Base-by-base conservation (phyloP, 257 asterid species). In the Ehretia macrophylla region DNA sequence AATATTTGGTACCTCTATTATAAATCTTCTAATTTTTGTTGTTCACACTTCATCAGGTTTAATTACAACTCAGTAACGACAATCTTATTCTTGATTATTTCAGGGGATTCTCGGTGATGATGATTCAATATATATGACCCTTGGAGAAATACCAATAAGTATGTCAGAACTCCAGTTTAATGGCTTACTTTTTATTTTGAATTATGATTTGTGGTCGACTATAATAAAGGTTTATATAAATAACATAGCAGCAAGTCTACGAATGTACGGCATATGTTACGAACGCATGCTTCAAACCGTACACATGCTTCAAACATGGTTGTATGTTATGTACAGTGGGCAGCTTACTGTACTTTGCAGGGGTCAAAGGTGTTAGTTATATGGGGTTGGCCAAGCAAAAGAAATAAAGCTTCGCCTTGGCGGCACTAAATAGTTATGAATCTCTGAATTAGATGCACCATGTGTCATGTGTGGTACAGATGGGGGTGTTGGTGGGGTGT, bases 31-130 rank as follows among this genome's bases (percentile, higher is more conserved):
- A n/a, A n/a, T n/a, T n/a, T n/a, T n/a, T n/a, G 5, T 20, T 55
- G 10, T 17, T 54, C 4, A 11, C 11, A 40, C 13, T 35, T 59
- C 21, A 11, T 42, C 17, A 9, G 4, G n/a, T 56, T 49, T 32
- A 18, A 13, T 45, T 63, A 44, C 18, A 9, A 32, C 23, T 42
- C 32, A 63, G 57, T 19, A 18, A 17, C 59, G 27, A 62, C 49
- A 42, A 22, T 58, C 22, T 48, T n/a, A n/a, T 56, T 51, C 68
- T 63, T 51, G 61, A 47, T 60, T 73, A 59, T 73, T 81, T 65
- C 90, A 91, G 98, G 98, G 79, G 48, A 91, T 91, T 78, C 96
- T 88, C 60, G 95, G 95, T 37, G 96, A 88, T 32, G 98, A 91
- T 65, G 98, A 91, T 72, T 79, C 98, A 39, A 84, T 91, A 71